Evolutionary conservation across 2,329 filamentous ascomycete species (phyloP), one percentile per base, ranked within the genome.

Genomic region (Aspergillus vadensis): DNA sequence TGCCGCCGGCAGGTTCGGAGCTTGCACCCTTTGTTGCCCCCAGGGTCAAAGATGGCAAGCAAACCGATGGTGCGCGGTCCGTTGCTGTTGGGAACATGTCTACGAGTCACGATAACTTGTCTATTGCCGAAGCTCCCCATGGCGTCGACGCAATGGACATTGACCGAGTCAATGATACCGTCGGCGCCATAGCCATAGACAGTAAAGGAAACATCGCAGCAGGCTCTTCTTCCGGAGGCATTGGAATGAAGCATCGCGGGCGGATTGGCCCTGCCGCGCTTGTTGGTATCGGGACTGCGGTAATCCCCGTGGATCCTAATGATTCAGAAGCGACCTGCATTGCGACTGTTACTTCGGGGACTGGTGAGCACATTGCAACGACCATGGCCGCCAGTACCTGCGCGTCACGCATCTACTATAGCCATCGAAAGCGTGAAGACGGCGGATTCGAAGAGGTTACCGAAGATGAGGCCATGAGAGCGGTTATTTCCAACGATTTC

Each of bases 331-430:
- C 83, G 49, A 83, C 87, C 7, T 86, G 85, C 49, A 91, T 97
- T 27, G 94, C 92, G 30, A 88, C 89, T 25, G 92, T 97, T 21
- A 96, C 92, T 41, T 97, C 92, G 72, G 95, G 95, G 27, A 99
- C 95, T 2, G 95, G 95, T 51, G 95, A 99, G 77, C 95, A 99
- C 74, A 99, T 99, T 90, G 91, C 92, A 38, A 97, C 94, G 0
- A 96, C 93, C 0, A 89, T 96, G 84, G 94, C 95, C 10, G 93
- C 95, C 6, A 88, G 89, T 60, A 88, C 89, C 58, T 96, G 92
- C 72, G 92, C 93, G 0, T 90, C 94, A 65, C 86, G 95, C 49
- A 83, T 99, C 25, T 97, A 92, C 72, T 86, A 89, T 65, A 85
- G 73, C 83, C 67, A 89, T 83, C 52, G 85, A 82, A 71, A 88